Conservation (phyloP, 805 yeast genomes). For the Ogataea minuta region DNA sequence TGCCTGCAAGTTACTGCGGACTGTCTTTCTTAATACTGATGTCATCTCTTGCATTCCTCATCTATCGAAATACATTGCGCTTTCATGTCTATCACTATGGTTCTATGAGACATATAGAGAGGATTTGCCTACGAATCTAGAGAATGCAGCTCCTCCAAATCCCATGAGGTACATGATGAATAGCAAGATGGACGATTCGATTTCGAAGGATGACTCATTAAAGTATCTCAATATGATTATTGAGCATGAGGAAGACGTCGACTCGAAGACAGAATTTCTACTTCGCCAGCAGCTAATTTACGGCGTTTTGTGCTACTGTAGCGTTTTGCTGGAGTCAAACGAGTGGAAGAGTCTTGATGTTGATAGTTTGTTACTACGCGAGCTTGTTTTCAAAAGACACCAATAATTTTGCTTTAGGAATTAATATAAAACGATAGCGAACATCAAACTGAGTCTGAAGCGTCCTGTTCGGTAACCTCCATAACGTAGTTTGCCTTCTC, state of each 20-base stretch:
- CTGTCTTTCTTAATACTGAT: constrained; percentile 25
- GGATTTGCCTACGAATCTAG: constrained; percentile 7
- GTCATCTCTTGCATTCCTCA: constrained; percentile 27
- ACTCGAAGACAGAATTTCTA: neutral
- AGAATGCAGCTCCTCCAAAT: neutral
- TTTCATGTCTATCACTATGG: constrained; percentile 16
- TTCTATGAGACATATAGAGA: constrained; percentile 20
- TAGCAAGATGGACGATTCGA: constrained; percentile 5
- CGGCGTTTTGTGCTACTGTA: constrained; percentile 14
- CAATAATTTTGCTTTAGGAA: neutral
- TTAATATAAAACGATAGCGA: too few relatives aligned
- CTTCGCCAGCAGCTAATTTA: constrained; percentile 11
- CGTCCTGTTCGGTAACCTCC: constrained; percentile 7
- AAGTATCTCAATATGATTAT: constrained; percentile 20
- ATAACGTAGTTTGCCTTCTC: constrained; percentile 9
- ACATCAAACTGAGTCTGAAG: constrained; percentile 4
- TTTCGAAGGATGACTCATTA: constrained; percentile 17
- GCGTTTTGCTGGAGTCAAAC: constrained; percentile 3
- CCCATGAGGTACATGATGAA: constrained; percentile 9
- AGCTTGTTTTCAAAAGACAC: constrained; percentile 7
- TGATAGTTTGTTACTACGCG: constrained; percentile 1
- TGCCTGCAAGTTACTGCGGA: constrained; percentile 30
- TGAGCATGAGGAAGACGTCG: constrained; percentile 5
- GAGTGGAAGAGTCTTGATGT: constrained; percentile 8
- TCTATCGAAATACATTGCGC: constrained; percentile 18